Conservation (phyloP, 768 basidiomycete species). For the Boletus rubroflammeus region DNA sequence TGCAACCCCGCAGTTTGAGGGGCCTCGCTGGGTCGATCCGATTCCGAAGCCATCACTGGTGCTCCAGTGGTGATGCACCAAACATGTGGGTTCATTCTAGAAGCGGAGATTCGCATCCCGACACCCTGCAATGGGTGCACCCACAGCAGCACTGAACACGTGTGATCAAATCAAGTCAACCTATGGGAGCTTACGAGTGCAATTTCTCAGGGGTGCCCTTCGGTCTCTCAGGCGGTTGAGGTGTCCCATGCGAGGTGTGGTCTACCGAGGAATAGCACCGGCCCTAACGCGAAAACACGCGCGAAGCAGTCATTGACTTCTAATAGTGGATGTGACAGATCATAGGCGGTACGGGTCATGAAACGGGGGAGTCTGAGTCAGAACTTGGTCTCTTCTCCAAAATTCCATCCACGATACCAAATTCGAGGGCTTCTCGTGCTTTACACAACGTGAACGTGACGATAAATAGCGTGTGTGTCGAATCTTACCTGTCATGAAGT, state of each 20-base stretch:
- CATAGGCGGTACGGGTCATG: constrained; percentile 17
- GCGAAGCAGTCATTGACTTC: constrained; percentile 7
- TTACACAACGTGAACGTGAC: constrained; percentile 26
- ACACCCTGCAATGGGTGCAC: constrained; percentile 13
- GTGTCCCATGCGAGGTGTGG: constrained; percentile 2
- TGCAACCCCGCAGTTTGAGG: constrained; percentile 32
- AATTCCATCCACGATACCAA: constrained; percentile 92
- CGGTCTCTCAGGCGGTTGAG: constrained; percentile 11
- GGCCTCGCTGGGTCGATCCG: constrained; percentile 25
- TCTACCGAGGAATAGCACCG: background rate
- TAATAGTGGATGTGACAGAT: constrained; percentile 10
- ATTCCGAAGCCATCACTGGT: constrained; percentile 12
- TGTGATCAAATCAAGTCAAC: constrained; percentile 17
- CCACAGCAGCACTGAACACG: constrained; percentile 20
- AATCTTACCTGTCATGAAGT: constrained; percentile 83
- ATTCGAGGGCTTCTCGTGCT: constrained; percentile 85
- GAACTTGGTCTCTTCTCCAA: constrained; percentile 70
- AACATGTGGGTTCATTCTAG: constrained; percentile 19
- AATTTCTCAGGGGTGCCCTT: constrained; percentile 12
- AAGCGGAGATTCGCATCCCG: constrained; percentile 23
- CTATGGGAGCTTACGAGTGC: constrained; percentile 16
- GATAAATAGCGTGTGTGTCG: constrained; percentile 9
- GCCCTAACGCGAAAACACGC: constrained; percentile 8
- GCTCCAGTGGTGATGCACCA: constrained; percentile 6
- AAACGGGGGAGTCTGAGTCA: constrained; percentile 33